Evolutionary conservation across 192 early-diverging fungal species (phyloP), one percentile per base, ranked within the genome.

Genomic region (Backusella morwellensis): DNA sequence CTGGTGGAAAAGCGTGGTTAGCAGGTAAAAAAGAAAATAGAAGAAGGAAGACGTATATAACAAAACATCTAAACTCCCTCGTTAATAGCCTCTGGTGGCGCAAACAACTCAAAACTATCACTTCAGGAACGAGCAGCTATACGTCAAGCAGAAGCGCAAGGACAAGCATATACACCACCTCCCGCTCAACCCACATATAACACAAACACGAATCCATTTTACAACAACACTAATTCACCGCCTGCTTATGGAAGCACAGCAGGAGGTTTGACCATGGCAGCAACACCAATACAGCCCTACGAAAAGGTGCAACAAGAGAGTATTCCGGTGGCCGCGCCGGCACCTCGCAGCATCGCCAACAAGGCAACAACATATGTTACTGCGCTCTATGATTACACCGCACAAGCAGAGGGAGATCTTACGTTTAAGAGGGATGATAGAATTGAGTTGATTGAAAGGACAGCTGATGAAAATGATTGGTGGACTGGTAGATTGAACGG

Each of bases 401-500:
- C 81, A 23, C 77, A 82, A 59, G 81, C 79, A 63, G 79, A 82
- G 42, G 81, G 77, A 6, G 85, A 86, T 73, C 76, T 86, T 44
- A 74, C 54, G 4, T 86, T 86, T 54, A 59, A 35, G 23, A 84
- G 78, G 70, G 83, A 78, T 67, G 85, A 86, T 70, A 52, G 54
- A 3, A 86, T 86, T 72, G 83, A 84, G 66, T 47, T 86, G 9
- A 32, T 84, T 7, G 71, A 86, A 52, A 74, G 70, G 54, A 82
- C 83, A 8, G 68, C 66, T 11, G 83, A 80, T 35, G 29, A 68
- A 17, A 84, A 86, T 70, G 81, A 80, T 75, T 86, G 85, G 85
- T 86, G 85, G 85, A 75, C 81, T 38, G 85, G 85, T 19, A 75
- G 72, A 35, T 23, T 84, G 5, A 72, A 80, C 78, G 81, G 78